phyloP scores from a whole-genome alignment of 2,329 filamentous ascomycete genomes.

The Beauveria bassiana region DNA sequence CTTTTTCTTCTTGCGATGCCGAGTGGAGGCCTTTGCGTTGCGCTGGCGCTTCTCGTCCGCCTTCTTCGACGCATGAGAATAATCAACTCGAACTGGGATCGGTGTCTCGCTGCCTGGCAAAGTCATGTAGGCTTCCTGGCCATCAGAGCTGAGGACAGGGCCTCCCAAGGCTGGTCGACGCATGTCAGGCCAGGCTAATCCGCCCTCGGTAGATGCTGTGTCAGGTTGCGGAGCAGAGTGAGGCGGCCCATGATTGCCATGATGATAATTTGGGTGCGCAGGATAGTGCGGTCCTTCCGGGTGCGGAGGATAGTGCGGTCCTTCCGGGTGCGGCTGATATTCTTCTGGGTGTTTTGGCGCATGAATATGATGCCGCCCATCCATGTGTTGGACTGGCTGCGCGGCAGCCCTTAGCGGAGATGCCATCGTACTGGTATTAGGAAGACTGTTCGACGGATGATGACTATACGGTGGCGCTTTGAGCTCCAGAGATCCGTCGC shows the following conservation, averaged over 20 bases:
- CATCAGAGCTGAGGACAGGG: constrained; percentile 22
- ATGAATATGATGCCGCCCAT: neutral
- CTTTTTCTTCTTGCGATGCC: constrained; percentile 75
- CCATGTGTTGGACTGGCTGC: constrained; percentile 2
- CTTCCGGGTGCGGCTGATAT: neutral
- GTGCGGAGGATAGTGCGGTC: neutral
- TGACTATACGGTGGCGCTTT: neutral
- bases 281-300: constrained; percentile 4
- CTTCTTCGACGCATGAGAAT: constrained; percentile 72
- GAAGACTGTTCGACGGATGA: constrained; percentile 7
- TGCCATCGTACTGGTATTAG: neutral
- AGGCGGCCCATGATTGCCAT: constrained; percentile 8
- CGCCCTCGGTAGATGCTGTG: constrained; percentile 17
- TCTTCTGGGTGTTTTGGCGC: neutral
- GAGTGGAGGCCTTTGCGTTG: constrained; percentile 77
- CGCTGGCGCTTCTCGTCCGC: constrained; percentile 79
- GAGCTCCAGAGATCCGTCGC: neutral
- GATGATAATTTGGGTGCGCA: constrained; percentile 12
- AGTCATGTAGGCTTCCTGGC: constrained; percentile 31
- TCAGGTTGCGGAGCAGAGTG: constrained; percentile 18
- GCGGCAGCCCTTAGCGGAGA: neutral
- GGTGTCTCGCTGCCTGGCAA: constrained; percentile 30
- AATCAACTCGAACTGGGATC: constrained; percentile 63
- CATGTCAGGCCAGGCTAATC: constrained; percentile 25
- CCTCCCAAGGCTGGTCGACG: constrained; percentile 22